Evolutionary conservation across 2,329 filamentous ascomycete species (phyloP).

Genomic region (Ophiobolus disseminans): DNA sequence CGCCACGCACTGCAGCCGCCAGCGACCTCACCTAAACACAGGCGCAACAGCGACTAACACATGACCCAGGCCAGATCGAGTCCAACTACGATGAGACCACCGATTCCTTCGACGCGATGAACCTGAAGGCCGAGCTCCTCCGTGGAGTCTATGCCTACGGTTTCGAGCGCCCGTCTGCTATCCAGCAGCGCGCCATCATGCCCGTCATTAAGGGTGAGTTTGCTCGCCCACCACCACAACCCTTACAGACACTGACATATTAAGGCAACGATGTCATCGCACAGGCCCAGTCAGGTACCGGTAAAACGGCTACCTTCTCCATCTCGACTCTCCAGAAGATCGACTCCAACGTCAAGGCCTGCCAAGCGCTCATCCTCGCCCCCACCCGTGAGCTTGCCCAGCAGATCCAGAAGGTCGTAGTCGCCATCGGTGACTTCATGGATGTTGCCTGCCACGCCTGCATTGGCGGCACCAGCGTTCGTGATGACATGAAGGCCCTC

Average conservation of each 20-base stretch:
- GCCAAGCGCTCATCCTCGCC: constrained; percentile 97
- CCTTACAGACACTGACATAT: constrained; percentile 31
- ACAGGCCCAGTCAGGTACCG: constrained; percentile 98
- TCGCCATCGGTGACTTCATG: constrained; percentile 99
- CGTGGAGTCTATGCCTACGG: constrained; percentile 99
- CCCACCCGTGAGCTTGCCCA: constrained; percentile 98
- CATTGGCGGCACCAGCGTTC: constrained; percentile 97
- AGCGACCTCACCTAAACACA: constrained; percentile 8
- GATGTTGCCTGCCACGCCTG: constrained; percentile 98
- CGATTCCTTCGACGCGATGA: constrained; percentile 99
- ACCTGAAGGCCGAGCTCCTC: constrained; percentile 94
- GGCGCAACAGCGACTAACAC: constrained; percentile 21
- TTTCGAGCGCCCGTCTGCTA: constrained; percentile 99
- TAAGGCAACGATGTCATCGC: constrained; percentile 95
- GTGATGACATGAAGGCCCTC: constrained; percentile 98
- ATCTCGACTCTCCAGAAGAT: constrained; percentile 99
- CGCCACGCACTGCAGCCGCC: constrained; percentile 18
- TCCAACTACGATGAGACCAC: constrained; percentile 99
- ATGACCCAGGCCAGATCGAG: constrained; percentile 88
- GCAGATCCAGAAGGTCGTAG: constrained; percentile 99
- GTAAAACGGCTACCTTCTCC: constrained; percentile 99
- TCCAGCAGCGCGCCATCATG: constrained; percentile 99
- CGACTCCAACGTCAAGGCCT: constrained; percentile 91
- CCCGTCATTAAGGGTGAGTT: constrained; percentile 96
- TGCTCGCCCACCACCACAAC: constrained; percentile 9